Conservation (phyloP, 768 basidiomycete genomes). For the Lentinula edodes region DNA sequence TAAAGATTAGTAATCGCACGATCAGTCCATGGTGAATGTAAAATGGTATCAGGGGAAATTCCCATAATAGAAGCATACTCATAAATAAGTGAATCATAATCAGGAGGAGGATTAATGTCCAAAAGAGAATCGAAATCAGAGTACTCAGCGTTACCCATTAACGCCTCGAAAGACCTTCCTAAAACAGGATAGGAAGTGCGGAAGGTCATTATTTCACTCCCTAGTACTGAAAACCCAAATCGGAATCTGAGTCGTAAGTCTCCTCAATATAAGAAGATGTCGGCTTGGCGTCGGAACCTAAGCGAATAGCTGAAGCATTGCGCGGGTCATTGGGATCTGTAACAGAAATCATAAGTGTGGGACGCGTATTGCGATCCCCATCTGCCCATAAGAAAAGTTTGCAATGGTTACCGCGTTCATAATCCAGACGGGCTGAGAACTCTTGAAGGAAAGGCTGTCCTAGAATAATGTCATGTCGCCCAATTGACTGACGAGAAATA, state of each 20-base stretch:
- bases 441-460: constrained; percentile 14
- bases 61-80: neutral
- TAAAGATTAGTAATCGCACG: no score
- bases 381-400: constrained; percentile 2
- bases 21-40: constrained; percentile 7
- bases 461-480: constrained; percentile 10
- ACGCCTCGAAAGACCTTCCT: constrained; percentile 13
- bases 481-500: constrained; percentile 6
- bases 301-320: neutral
- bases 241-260: neutral
- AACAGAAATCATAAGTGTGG: neutral
- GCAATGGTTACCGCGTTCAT: neutral
- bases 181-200: neutral
- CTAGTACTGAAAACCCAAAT: neutral
- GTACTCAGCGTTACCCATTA: constrained; percentile 3
- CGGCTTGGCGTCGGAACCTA: neutral
- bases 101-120: neutral
- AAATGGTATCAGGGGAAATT: neutral
- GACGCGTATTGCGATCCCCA: neutral
- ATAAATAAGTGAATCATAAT: neutral
- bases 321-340: neutral
- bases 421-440: constrained; percentile 7
- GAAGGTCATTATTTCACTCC: neutral
- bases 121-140: neutral
- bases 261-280: neutral